phyloP scores from a whole-genome alignment of 2,329 filamentous ascomycete genomes.

The Pestalotiopsis sp. region DNA sequence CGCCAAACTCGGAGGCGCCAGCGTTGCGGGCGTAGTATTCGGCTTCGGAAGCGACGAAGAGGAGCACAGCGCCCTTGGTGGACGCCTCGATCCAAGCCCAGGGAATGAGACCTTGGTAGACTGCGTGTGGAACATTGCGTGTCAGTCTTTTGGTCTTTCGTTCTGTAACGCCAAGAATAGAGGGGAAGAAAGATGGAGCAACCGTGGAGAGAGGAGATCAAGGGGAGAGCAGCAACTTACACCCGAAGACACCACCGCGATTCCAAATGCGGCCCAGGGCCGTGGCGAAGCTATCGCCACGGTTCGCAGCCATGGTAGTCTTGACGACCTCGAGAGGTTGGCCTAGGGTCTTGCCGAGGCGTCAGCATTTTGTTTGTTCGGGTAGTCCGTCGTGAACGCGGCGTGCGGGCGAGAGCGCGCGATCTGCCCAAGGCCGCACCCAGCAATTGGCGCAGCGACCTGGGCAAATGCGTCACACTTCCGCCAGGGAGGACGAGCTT shows the following conservation, averaged over 20 bases:
- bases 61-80: constrained; percentile 97
- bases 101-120: constrained; percentile 99
- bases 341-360: constrained; percentile 38
- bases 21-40: constrained; percentile 88
- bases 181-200: constrained; percentile 1
- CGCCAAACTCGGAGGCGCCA: constrained; percentile 84
- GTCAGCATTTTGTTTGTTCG: not conserved
- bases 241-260: constrained; percentile 91
- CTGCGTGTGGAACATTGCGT: constrained; percentile 48
- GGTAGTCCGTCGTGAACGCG: too few species aligned
- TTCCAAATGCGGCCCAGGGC: constrained; percentile 89
- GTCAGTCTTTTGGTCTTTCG: not conserved
- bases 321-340: constrained; percentile 97
- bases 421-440: too few species aligned
- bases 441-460: too few species aligned
- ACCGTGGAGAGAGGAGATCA: too few species aligned
- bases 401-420: too few species aligned
- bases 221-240: constrained; percentile 62
- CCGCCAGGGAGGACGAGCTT: not conserved
- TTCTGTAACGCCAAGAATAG: constrained; percentile 4
- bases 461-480: too few species aligned
- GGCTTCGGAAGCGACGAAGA: constrained; percentile 98
- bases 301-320: constrained; percentile 99
- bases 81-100: constrained; percentile 99
- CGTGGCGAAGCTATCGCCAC: constrained; percentile 80